Evolutionary conservation across 2,329 filamentous ascomycete species (phyloP), one percentile per base, ranked within the genome.

Genomic region (Eutypa lata): DNA sequence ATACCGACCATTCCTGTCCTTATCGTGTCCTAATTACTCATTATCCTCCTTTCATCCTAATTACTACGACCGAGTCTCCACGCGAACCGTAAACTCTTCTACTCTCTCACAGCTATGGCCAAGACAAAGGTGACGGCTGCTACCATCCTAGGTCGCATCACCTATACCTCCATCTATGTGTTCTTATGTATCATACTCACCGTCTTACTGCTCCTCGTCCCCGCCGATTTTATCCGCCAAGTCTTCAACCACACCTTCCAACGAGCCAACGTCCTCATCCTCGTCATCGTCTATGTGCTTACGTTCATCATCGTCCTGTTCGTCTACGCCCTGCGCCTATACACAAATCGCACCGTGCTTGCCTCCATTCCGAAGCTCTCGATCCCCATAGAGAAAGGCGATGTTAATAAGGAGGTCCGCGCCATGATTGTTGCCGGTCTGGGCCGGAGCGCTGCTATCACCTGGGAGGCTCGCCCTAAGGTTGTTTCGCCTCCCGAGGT

Each of bases 301-400:
- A 91, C 90, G 14, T 76, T 88, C 45, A 56, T 89, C 45, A 73
- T 91, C 50, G 82, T 90, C 43, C 71, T 83, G 44, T 84, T 96
- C 62, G 83, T 97, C 63, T 97, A 96, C 69, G 81, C 86, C 51
- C 83, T 86, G 50, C 81, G 94, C n/a, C 81, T 97, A 19, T 97
- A 93, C 72, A 90, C 93, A 50, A 95, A 90, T 65, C 85, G 90
- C 57, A 88, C 81, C 45, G 85, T 89, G 8, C 79, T 97, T 8
- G 83, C 86, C 18, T 86, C 84, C 3, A 96, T 99, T 54, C 94
- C 94, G 1, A 94, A 93, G 69, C 76, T 83, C 50, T 95, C 90
- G 81, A 82, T 96, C 16, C 92, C 92, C 0, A 79, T 96, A 57
- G 90, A 94, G 61, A 89, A 90, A 67, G 89, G 88, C 58, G 91